These are phyloP conservation scores for Macrolepiota fuliginosa DNA, from an alignment of 768 basidiomycete species.

Conservation along the genomic window DNA sequence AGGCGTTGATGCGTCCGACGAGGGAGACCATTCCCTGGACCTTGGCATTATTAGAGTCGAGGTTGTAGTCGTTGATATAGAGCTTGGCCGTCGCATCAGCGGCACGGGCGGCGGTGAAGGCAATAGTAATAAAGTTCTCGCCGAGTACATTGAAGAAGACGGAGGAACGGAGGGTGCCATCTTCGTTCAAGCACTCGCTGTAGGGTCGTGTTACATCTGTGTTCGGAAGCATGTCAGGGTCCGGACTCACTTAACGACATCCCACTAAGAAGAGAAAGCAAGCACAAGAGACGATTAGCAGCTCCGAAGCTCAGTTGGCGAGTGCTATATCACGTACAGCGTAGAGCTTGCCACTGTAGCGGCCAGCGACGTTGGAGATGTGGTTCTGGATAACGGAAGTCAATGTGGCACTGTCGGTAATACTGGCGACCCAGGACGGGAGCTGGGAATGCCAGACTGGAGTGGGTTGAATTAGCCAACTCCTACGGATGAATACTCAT, in stretches of 20 bases:
- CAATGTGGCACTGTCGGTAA: conserved; percentile 27
- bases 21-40: conserved; percentile 38
- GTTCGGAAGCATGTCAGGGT: neutral
- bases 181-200: conserved; percentile 41
- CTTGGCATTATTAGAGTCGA: conserved; percentile 50
- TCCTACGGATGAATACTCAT: neutral
- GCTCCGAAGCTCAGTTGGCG: neutral
- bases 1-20: conserved; percentile 38
- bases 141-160: conserved; percentile 42
- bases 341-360: conserved; percentile 36
- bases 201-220: conserved; percentile 3
- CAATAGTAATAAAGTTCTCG: conserved; percentile 39
- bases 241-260: conserved; percentile 21
- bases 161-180: conserved; percentile 34
- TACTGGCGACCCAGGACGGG: conserved; percentile 29
- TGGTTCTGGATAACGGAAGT: conserved; percentile 35
- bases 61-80: conserved; percentile 47
- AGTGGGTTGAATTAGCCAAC: neutral
- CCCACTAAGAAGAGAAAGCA: neutral
- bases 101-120: conserved; percentile 40
- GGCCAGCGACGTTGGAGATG: conserved; percentile 33
- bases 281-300: neutral
- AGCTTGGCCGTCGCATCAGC: conserved; percentile 38
- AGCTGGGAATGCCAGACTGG: conserved; percentile 29
- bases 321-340: neutral